phyloP scores from a whole-genome alignment of 75 land plant species.

The Picea sitchensis region DNA sequence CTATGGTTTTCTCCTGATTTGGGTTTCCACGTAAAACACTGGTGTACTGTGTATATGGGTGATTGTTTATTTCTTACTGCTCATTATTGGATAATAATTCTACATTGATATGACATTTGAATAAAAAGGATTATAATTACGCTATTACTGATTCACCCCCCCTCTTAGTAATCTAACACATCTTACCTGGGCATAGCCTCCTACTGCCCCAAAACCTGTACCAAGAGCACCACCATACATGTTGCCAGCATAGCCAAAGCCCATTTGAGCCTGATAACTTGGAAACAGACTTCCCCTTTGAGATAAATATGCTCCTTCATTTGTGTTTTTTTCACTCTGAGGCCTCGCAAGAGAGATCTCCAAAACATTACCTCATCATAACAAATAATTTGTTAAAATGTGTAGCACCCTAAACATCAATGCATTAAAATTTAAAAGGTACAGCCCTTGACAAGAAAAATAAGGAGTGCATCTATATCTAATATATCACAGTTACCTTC shows the following conservation, averaged over 20 bases:
- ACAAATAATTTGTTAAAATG: background rate
- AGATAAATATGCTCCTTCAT: constrained; percentile 27
- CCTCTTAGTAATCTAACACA: too few species aligned
- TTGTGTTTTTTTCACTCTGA: constrained; percentile 64
- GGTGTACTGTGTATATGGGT: too few species aligned
- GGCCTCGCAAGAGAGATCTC: constrained; percentile 88
- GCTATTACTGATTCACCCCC: too few species aligned
- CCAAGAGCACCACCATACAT: constrained; percentile 58
- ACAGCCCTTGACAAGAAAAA: too few species aligned
- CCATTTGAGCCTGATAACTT: constrained; percentile 41
- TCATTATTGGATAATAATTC: too few species aligned
- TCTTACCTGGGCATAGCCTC: constrained; percentile 59
- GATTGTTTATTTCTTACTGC: too few species aligned
- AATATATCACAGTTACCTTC: constrained; percentile 42
- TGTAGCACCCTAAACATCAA: background rate
- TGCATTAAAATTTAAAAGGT: background rate
- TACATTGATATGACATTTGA: too few species aligned
- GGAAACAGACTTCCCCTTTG: constrained; percentile 60
- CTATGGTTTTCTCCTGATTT: too few species aligned
- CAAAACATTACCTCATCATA: constrained; percentile 56
- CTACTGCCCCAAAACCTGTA: constrained; percentile 40
- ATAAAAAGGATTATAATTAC: too few species aligned
- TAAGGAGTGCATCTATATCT: too few species aligned
- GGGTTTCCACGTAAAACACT: too few species aligned
- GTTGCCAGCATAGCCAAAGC: constrained; percentile 58